Evolutionary conservation across 169 alveolate genomes (phyloP), one percentile per base, ranked within the genome.

Genomic region (Plasmodium malariae): DNA sequence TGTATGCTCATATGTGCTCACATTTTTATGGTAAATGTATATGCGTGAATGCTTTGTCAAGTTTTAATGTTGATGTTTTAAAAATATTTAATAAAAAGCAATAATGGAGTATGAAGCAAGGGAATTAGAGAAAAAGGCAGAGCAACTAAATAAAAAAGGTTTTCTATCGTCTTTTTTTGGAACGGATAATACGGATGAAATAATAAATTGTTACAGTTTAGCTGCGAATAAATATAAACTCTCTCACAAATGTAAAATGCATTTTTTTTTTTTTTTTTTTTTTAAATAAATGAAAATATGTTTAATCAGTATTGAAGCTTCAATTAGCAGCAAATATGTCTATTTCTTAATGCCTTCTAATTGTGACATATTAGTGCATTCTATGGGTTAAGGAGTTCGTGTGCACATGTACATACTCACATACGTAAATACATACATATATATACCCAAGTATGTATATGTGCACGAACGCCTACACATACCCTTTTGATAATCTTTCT

Each of bases 71-170:
- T n/a, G n/a, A n/a, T n/a, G n/a, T n/a, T n/a, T n/a, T n/a, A n/a
- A n/a, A n/a, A n/a, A n/a, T n/a, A n/a, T n/a, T n/a, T n/a, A n/a
- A n/a, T n/a, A n/a, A n/a, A n/a, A n/a, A n/a, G n/a, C n/a, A n/a
- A n/a, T 96, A 60, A 76, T 76, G 89, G 89, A 76, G 30, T 14
- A 76, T 54, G 89, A 76, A 19, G 89, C 89, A 43, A 76, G 37
- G 54, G 89, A 76, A 69, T 67, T 76, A 32, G 89, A 76, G 30
- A 76, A 76, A 40, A 76, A 76, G 37, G 89, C 89, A 19, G 89
- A 76, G 32, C 69, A 62, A 40, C 37, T 76, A n/a, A 76, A 60
- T 49, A 76, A 76, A 68, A 76, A 76, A 67, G 89, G 76, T n/a
- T 76, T 76, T 54, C 65, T 76, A 34, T 60, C 89, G 26, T 76